These are phyloP conservation scores for Austropuccinia psidii DNA, from an alignment of 1,284 basidiomycete genomes.

Conservation along the genomic window DNA sequence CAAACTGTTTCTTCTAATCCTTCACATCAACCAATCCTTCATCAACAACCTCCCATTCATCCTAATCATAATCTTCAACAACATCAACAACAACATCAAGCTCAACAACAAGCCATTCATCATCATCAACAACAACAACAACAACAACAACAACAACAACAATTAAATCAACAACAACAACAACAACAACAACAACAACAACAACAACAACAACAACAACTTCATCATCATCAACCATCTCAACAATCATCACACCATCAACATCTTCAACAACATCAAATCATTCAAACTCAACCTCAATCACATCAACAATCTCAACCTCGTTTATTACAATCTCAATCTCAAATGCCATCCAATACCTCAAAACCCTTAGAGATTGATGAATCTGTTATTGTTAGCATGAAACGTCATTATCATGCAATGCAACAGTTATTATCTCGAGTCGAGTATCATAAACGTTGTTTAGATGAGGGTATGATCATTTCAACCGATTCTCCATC, in stretches of 20 bases:
- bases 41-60: conserved; percentile 22
- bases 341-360: background rate
- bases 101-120: background rate
- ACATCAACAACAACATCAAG: background rate
- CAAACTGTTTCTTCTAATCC: conserved; percentile 3
- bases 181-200: background rate
- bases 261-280: background rate
- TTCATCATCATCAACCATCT: background rate
- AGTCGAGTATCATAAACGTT: conserved; percentile 4
- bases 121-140: background rate
- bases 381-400: background rate
- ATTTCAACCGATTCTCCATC: conserved; percentile 4
- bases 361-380: conserved; percentile 8
- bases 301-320: background rate
- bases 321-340: background rate
- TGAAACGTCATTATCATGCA: background rate
- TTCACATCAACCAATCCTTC: conserved; percentile 19
- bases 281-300: too few species aligned
- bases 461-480: background rate
- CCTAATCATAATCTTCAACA: conserved; percentile 15
- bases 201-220: background rate
- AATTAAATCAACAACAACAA: background rate
- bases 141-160: conserved; percentile 8
- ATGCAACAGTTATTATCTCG: background rate
- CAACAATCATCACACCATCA: background rate